Evolutionary conservation across 2,329 filamentous ascomycete species (phyloP), one percentile per base, ranked within the genome.

Genomic region (Microdochium nivale): DNA sequence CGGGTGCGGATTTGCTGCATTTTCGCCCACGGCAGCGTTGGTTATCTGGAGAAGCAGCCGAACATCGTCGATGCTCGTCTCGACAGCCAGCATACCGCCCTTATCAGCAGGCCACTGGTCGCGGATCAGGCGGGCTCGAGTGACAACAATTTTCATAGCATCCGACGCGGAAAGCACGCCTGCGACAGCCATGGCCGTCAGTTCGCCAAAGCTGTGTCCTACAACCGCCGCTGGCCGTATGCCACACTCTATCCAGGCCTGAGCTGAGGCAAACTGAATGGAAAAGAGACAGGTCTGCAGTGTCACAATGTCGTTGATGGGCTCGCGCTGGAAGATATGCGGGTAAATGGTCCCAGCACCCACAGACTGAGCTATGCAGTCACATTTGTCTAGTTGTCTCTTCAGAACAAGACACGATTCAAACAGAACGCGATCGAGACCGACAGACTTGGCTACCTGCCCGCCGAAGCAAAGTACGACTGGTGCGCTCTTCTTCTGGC

Each of bases 121-220:
- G 1, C 54, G 53, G 1, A 73, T 57, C 0, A 70, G 32, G 0
- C 19, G 48, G 0, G 70, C 68, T 1, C 70, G 59, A 0, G 52
- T 55, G 3, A 52, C 48, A 0, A 70, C 57, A 2, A 67, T 9
- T 13, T 49, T 60, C 9, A 74, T 21, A 0, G 67, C 58, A 27
- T 71, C 66, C 11, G 52, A 7, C 0, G 71, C 50, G 0, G 51
- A 56, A 3, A 74, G 49, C 0, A 57, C 55, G 0, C 66, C 65
- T 0, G 68, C 58, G 0, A 74, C 53, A 50, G 67, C 69, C 0
- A 72, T 58, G 0, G 70, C 70, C 0, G 67, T 67, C 4, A 75
- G 58, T 57, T 75, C 65, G 2, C 73, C 73, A 24, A 73, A 70
- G 53, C 65, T 70, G 53, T 74, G 70, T 2, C 71, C 72, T 0